phyloP scores from a whole-genome alignment of 805 yeast genomes.

The Starmerella vaccinii region DNA sequence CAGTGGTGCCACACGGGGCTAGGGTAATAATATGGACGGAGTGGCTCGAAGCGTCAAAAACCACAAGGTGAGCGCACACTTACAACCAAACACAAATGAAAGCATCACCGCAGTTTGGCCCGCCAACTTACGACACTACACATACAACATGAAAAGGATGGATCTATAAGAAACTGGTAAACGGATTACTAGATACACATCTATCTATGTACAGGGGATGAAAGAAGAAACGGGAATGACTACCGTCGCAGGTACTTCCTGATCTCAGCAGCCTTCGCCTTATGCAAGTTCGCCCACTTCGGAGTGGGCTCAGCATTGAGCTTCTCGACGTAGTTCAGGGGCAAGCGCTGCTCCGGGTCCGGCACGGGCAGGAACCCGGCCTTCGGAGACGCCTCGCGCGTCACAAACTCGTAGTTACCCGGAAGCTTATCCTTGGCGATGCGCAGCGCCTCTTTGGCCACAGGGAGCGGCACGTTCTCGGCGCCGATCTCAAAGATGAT shows the following conservation, averaged over 20 bases:
- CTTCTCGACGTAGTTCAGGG: slow-evolving; percentile 45
- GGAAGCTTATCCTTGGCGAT: slow-evolving; percentile 89
- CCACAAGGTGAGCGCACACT: no score
- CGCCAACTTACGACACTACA: no score
- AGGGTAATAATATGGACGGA: no score
- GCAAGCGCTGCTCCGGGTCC: slow-evolving; percentile 37
- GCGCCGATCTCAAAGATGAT: slow-evolving; percentile 74
- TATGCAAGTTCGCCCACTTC: slow-evolving; percentile 35
- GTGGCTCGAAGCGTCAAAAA: no score
- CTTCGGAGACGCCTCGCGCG: slow-evolving; percentile 50
- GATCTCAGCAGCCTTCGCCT: slow-evolving; percentile 37
- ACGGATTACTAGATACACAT: no score
- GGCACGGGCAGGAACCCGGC: slow-evolving; percentile 52
- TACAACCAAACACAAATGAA: no score
- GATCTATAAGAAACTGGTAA: no score
- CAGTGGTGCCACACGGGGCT: no score
- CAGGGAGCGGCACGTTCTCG: slow-evolving; percentile 69
- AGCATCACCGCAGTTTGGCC: no score
- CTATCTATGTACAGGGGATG: not conserved
- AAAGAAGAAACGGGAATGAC: slow-evolving; percentile 3
- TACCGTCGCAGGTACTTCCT: slow-evolving; percentile 55
- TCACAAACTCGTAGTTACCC: slow-evolving; percentile 79
- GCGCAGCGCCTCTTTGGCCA: slow-evolving; percentile 79
- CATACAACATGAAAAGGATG: no score
- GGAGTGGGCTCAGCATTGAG: slow-evolving; percentile 54